These are phyloP conservation scores for Pestalotiopsis sp. DNA, from an alignment of 2,329 filamentous ascomycete species.

Conservation along the genomic window DNA sequence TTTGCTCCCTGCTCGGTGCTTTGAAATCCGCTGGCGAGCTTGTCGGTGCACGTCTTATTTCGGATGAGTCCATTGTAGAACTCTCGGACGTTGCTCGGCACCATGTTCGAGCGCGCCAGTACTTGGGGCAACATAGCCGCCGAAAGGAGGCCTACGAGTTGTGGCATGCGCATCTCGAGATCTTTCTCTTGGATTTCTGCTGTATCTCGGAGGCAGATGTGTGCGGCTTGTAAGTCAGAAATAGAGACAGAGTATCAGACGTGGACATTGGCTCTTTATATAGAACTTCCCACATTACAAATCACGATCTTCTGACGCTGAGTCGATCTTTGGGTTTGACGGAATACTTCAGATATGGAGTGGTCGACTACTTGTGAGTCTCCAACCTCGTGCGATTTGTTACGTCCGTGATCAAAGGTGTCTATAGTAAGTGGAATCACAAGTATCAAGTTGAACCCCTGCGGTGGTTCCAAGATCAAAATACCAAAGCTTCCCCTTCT, in stretches of 20 bases:
- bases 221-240: background rate
- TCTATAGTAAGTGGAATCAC: background rate
- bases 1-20: slow-evolving; percentile 17
- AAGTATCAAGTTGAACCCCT: background rate
- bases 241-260: background rate
- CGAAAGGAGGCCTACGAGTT: background rate
- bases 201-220: background rate
- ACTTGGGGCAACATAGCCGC: background rate
- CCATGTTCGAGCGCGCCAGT: background rate
- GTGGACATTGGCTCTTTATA: background rate
- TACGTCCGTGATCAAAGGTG: background rate
- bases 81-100: slow-evolving; percentile 28
- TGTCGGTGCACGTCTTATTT: slow-evolving; percentile 32
- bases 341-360: background rate
- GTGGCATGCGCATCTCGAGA: background rate
- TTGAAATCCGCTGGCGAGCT: slow-evolving; percentile 35
- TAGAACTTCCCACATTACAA: background rate
- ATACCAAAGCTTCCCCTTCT: background rate
- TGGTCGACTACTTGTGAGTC: background rate
- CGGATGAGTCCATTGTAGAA: slow-evolving; percentile 35
- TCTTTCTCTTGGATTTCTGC: background rate
- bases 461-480: background rate
- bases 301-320: background rate
- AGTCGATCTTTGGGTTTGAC: no score
- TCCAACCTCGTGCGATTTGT: background rate